Percentiles rank a stretch among this genome's conserved stretches.
These are phyloP conservation scores for Lathyrus tuberosus DNA, from an alignment of 306 rosid species.

Conservation along the genomic window DNA sequence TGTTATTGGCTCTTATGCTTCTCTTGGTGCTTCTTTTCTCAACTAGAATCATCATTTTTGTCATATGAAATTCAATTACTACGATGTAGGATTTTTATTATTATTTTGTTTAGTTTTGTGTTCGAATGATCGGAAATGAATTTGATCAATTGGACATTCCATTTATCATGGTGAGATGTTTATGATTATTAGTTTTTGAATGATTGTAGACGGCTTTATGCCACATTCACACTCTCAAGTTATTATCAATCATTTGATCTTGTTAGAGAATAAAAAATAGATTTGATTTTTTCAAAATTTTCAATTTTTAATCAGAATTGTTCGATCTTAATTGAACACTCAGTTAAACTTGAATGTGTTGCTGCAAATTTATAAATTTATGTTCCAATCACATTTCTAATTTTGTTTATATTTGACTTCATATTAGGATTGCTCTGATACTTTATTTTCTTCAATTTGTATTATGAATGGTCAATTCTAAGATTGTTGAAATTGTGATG, in stretches of 20 bases:
- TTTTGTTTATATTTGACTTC: conserved; percentile 20
- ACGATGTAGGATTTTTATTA: not conserved
- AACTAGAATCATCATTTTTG: conserved; percentile 35
- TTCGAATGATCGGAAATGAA: not conserved
- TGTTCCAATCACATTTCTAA: not conserved
- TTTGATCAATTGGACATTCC: not conserved
- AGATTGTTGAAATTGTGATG: conserved; percentile 26
- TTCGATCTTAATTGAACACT: too few species aligned
- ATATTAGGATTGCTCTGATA: not conserved
- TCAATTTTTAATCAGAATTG: too few species aligned
- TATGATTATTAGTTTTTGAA: not conserved
- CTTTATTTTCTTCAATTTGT: conserved; percentile 14
- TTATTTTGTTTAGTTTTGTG: too few species aligned
- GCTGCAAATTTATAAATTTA: not conserved
- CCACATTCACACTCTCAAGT: too few species aligned
- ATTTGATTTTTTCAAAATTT: too few species aligned
- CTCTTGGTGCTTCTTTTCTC: conserved; percentile 39
- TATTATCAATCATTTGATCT: too few species aligned
- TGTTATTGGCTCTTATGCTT: conserved; percentile 36
- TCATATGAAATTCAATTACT: conserved; percentile 12
- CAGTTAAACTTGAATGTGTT: too few species aligned
- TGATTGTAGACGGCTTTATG: too few species aligned
- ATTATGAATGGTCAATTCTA: not conserved
- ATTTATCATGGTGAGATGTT: not conserved
- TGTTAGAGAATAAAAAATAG: too few species aligned